phyloP scores from a whole-genome alignment of 345 rosid species.

The Adansonia digitata region DNA sequence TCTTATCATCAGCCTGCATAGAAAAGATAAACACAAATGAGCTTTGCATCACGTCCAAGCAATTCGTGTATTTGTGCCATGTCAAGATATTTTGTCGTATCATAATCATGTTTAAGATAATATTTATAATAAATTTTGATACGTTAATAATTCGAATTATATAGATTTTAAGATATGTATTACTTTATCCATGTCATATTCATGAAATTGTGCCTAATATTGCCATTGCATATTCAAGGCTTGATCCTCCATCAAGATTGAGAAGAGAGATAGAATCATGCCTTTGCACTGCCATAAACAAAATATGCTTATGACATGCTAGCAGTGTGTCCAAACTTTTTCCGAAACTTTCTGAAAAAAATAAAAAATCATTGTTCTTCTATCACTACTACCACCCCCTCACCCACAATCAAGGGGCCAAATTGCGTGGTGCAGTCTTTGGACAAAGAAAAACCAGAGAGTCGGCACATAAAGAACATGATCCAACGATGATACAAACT shows the following conservation, averaged over 20 bases:
- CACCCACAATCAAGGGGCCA: background rate
- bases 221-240: too few species aligned
- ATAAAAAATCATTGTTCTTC: background rate
- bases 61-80: too few species aligned
- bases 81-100: too few species aligned
- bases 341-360: background rate
- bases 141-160: too few species aligned
- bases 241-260: background rate
- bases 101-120: too few species aligned
- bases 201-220: too few species aligned
- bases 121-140: too few species aligned
- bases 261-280: background rate
- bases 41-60: too few species aligned
- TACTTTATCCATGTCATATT: too few species aligned
- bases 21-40: background rate
- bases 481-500: background rate
- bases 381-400: background rate
- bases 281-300: background rate
- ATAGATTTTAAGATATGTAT: too few species aligned
- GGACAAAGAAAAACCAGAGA: background rate
- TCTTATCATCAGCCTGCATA: conserved; percentile 37
- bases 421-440: background rate
- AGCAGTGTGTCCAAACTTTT: background rate
- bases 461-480: background rate
- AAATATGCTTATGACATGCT: background rate